phyloP scores from a whole-genome alignment of 2,329 filamentous ascomycete genomes.

The Microcyclosporella mali region DNA sequence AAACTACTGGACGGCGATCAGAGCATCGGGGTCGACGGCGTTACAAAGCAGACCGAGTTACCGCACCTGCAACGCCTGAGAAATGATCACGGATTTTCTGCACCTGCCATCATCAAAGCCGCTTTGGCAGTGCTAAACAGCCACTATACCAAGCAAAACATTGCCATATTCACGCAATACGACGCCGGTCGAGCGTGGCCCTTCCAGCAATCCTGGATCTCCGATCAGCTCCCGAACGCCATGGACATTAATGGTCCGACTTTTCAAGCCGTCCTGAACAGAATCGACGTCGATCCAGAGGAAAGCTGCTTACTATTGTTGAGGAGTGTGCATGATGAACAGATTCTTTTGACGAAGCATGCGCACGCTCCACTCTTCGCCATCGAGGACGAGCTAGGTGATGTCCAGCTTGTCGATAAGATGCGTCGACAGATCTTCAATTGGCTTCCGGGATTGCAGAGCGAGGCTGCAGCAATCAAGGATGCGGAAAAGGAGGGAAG shows the following conservation, averaged over 20 bases:
- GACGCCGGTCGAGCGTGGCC: slow-evolving; percentile 12
- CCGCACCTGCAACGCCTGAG: slow-evolving; percentile 4
- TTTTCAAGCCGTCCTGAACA: slow-evolving; percentile 4
- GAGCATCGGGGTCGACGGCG: slow-evolving; percentile 2
- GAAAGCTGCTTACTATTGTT: neutral
- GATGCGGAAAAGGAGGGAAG: neutral
- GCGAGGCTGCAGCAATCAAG: neutral
- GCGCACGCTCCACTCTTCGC: slow-evolving; percentile 5
- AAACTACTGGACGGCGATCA: neutral
- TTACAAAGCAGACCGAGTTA: neutral
- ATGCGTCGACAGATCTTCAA: slow-evolving; percentile 9
- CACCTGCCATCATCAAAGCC: slow-evolving; percentile 5
- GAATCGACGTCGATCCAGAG: neutral
- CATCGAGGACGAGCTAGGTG: slow-evolving; percentile 1
- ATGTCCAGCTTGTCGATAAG: neutral
- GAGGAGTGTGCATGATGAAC: neutral
- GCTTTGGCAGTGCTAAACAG: slow-evolving; percentile 13
- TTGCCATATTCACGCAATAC: slow-evolving; percentile 9
- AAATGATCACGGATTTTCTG: slow-evolving; percentile 2
- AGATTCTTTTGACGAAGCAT: slow-evolving; percentile 1
- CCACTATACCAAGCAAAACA: neutral
- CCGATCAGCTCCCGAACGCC: slow-evolving; percentile 4
- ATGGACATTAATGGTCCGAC: slow-evolving; percentile 15
- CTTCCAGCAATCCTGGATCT: slow-evolving; percentile 4
- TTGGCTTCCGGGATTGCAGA: slow-evolving; percentile 3